Evolutionary conservation across 371 early-diverging fungal genomes (phyloP).

Genomic region (Mucor velutinosus): DNA sequence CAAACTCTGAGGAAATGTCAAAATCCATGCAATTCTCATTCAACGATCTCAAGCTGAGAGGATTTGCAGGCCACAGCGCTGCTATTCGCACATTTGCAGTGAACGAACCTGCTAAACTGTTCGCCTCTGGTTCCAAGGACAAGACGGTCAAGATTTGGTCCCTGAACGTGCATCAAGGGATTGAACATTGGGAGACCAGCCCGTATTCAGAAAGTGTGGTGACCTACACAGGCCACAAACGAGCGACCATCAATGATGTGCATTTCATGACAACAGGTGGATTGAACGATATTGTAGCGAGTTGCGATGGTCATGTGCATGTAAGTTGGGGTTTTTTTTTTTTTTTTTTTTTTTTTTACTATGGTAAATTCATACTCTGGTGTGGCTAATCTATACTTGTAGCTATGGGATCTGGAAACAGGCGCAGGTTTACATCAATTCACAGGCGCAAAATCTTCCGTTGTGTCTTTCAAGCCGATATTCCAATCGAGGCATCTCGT

Average conservation of each 20-base stretch:
- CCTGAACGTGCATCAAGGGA: slow-evolving; percentile 62
- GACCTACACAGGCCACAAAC: slow-evolving; percentile 63
- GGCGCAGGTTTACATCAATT: slow-evolving; percentile 59
- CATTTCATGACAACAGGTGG: slow-evolving; percentile 58
- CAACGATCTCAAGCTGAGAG: slow-evolving; percentile 65
- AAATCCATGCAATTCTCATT: slow-evolving; percentile 72
- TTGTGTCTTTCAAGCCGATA: slow-evolving; percentile 58
- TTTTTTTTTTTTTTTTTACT: no score
- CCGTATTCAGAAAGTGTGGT: slow-evolving; percentile 61
- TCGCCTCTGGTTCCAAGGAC: slow-evolving; percentile 69
- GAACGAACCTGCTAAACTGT: slow-evolving; percentile 59
- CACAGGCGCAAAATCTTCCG: slow-evolving; percentile 47
- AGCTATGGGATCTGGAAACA: slow-evolving; percentile 67
- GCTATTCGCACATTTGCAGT: slow-evolving; percentile 55
- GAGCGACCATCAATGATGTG: slow-evolving; percentile 54
- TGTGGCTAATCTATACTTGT: background rate
- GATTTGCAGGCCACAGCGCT: slow-evolving; percentile 63
- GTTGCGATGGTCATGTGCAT: slow-evolving; percentile 70
- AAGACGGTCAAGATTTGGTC: slow-evolving; percentile 76
- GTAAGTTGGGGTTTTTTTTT: no score
- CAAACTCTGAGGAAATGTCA: slow-evolving; percentile 74
- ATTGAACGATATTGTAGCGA: slow-evolving; percentile 58
- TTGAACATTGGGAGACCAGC: slow-evolving; percentile 59
- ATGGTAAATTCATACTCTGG: no score
- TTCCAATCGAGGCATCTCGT: slow-evolving; percentile 59